These are phyloP conservation scores for Leccinum subtestaceum DNA, from an alignment of 768 basidiomycete genomes.

Conservation along the genomic window DNA sequence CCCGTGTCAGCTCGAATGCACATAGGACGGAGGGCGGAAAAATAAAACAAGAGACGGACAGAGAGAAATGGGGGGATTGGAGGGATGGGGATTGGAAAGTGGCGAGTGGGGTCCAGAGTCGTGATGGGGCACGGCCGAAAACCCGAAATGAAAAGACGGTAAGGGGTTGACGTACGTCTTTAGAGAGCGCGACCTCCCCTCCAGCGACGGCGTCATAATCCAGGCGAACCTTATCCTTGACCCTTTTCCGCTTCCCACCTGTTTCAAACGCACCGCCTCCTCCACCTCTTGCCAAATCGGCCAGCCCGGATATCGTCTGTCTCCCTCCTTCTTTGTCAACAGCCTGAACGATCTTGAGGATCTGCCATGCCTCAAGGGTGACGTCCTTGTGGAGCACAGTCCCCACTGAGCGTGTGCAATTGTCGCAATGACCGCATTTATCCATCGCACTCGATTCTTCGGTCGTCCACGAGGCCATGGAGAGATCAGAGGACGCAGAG, in stretches of 20 bases:
- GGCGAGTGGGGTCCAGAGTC: background rate
- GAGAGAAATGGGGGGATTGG: background rate
- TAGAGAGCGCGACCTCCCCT: slow-evolving; percentile 61
- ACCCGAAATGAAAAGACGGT: background rate
- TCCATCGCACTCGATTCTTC: slow-evolving; percentile 56
- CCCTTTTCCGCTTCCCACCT: slow-evolving; percentile 35
- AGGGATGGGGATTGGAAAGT: background rate
- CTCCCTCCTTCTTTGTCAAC: slow-evolving; percentile 49
- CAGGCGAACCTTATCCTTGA: slow-evolving; percentile 48
- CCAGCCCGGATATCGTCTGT: slow-evolving; percentile 66
- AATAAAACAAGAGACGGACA: background rate
- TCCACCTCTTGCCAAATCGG: slow-evolving; percentile 62
- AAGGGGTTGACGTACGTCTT: slow-evolving; percentile 52
- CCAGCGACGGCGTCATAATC: slow-evolving; percentile 61
- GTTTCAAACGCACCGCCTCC: slow-evolving; percentile 53
- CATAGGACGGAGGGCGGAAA: background rate
- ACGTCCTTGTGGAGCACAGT: slow-evolving; percentile 59
- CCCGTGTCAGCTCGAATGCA: background rate
- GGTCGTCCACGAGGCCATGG: slow-evolving; percentile 72
- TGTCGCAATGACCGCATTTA: slow-evolving; percentile 90
- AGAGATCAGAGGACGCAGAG: slow-evolving; percentile 68
- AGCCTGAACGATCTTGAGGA: slow-evolving; percentile 57
- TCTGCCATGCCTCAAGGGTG: slow-evolving; percentile 75
- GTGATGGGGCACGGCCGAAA: slow-evolving; percentile 1
- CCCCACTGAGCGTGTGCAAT: slow-evolving; percentile 65